These are phyloP conservation scores for Cryptococcus depauperatus DNA, from an alignment of 1,284 basidiomycete species.

Conservation along the genomic window DNA sequence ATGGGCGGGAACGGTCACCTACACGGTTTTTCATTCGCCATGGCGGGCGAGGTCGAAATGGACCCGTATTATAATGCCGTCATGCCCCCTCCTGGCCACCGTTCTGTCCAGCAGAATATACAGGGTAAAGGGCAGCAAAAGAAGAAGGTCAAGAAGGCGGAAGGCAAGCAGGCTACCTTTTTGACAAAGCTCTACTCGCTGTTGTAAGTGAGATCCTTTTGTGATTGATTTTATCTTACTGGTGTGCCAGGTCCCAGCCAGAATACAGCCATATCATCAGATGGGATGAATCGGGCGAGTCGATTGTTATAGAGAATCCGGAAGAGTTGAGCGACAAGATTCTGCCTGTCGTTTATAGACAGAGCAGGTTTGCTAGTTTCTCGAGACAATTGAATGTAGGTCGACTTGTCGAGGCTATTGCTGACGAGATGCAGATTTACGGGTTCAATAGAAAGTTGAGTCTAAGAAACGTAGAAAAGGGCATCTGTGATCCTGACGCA, in stretches of 20 bases:
- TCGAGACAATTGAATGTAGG: slow-evolving; percentile 84
- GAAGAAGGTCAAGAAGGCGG: slow-evolving; percentile 27
- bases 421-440: slow-evolving; percentile 60
- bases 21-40: not conserved
- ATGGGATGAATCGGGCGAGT: slow-evolving; percentile 79
- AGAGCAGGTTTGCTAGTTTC: slow-evolving; percentile 87
- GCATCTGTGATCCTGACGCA: slow-evolving; percentile 83
- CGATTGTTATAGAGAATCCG: slow-evolving; percentile 83
- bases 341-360: slow-evolving; percentile 78
- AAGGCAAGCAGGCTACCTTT: slow-evolving; percentile 68
- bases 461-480: slow-evolving; percentile 78
- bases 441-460: slow-evolving; percentile 85
- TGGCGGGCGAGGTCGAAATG: not conserved
- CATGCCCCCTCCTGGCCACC: not conserved
- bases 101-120: too few relatives aligned
- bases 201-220: not conserved
- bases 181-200: slow-evolving; percentile 85
- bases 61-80: slow-evolving; percentile 19
- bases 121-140: slow-evolving; percentile 11
- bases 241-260: slow-evolving; percentile 20
- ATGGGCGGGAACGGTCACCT: not conserved
- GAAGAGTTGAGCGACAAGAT: slow-evolving; percentile 82
- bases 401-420: slow-evolving; percentile 21
- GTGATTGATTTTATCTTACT: slow-evolving; percentile 14
- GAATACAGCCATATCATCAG: slow-evolving; percentile 60